These are phyloP conservation scores for Pseudocercospora fuligena DNA, from an alignment of 2,329 filamentous ascomycete genomes.

Conservation along the genomic window DNA sequence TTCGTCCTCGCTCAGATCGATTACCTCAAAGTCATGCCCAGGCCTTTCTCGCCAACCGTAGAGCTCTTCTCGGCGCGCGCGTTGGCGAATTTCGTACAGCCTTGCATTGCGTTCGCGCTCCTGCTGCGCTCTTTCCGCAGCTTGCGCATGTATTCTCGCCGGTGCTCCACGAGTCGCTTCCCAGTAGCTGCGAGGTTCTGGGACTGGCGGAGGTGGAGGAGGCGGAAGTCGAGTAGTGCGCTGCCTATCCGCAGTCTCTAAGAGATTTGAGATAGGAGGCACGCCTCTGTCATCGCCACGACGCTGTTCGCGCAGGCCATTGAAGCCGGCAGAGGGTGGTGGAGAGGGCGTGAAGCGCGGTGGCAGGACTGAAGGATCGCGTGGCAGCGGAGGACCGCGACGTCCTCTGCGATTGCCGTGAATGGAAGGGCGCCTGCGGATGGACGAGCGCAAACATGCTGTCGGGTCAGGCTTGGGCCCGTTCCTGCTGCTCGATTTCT, in stretches of 20 bases:
- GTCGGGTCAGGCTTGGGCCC: conserved; percentile 58
- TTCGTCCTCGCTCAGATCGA: background rate
- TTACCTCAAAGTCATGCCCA: background rate
- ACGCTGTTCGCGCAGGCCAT: conserved; percentile 26
- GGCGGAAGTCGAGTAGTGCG: conserved; percentile 2
- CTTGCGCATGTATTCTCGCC: background rate
- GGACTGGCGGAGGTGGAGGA: conserved; percentile 31
- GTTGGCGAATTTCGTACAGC: background rate
- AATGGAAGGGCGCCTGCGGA: conserved; percentile 53
- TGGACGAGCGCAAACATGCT: conserved; percentile 56
- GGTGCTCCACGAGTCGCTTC: background rate
- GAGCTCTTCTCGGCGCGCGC: conserved; percentile 5
- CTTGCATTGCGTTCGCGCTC: conserved; percentile 1
- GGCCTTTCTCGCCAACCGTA: conserved; percentile 1
- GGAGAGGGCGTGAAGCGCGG: conserved; percentile 34
- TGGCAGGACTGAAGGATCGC: conserved; percentile 29
- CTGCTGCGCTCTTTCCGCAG: background rate
- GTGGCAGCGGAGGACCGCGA: conserved; percentile 35
- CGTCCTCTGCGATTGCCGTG: conserved; percentile 34
- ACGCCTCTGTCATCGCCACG: conserved; percentile 33
- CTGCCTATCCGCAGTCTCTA: conserved; percentile 35
- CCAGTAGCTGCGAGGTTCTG: conserved; percentile 34
- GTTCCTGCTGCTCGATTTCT: conserved; percentile 44
- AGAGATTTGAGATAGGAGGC: conserved; percentile 37
- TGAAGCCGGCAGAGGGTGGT: conserved; percentile 28